Evolutionary conservation across 306 rosid species (phyloP).

Genomic region (Neltuma alba): DNA sequence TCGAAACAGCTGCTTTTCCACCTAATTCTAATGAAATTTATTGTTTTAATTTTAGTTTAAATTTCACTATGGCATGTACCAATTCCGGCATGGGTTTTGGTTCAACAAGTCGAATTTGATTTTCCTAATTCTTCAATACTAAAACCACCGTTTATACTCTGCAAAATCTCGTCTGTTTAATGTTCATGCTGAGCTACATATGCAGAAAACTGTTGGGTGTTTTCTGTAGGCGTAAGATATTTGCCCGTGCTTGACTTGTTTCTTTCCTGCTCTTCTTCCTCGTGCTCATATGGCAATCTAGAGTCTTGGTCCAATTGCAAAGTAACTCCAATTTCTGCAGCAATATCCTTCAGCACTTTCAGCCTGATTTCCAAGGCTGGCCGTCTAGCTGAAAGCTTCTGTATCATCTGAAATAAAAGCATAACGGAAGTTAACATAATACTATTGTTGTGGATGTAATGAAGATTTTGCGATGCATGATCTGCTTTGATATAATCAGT

Average conservation of each 20-base stretch:
- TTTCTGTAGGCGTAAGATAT: background rate
- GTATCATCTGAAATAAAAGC: slow-evolving; percentile 53
- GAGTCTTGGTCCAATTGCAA: slow-evolving; percentile 48
- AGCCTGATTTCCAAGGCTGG: slow-evolving; percentile 45
- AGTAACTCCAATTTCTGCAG: slow-evolving; percentile 53
- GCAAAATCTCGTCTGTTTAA: slow-evolving; percentile 23
- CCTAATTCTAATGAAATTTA: background rate
- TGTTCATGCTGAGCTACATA: slow-evolving; percentile 7
- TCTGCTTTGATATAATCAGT: background rate
- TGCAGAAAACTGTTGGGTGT: background rate
- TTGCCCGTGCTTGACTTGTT: background rate
- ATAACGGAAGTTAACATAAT: background rate
- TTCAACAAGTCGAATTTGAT: background rate
- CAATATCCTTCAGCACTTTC: slow-evolving; percentile 50
- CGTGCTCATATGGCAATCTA: slow-evolving; percentile 21
- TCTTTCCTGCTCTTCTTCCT: slow-evolving; percentile 21
- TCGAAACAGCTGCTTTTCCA: background rate
- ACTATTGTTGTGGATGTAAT: too few species aligned
- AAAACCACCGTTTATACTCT: background rate
- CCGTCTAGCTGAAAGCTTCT: slow-evolving; percentile 48
- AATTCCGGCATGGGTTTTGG: background rate
- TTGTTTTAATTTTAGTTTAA: background rate
- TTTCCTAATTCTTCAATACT: slow-evolving; percentile 13
- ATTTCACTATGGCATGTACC: background rate
- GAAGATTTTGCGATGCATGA: background rate